Evolutionary conservation across 2,329 filamentous ascomycete species (phyloP).

Genomic region (Paraphaeosphaeria minitans): DNA sequence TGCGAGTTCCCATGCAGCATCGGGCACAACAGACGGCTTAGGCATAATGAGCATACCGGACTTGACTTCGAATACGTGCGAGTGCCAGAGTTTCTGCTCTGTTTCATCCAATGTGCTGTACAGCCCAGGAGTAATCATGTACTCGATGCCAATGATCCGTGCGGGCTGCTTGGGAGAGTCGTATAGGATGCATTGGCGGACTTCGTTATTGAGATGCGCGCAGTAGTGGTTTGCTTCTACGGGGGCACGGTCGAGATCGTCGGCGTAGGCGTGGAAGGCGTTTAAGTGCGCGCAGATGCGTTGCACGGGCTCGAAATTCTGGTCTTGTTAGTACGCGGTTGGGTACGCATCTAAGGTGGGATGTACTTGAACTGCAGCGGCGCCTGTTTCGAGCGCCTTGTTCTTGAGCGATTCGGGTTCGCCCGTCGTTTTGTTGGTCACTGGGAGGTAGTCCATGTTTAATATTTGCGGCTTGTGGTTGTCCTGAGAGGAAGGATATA

Average conservation of each 20-base stretch:
- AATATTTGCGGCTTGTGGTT: neutral
- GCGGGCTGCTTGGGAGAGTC: constrained; percentile 70
- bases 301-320: constrained; percentile 73
- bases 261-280: constrained; percentile 84
- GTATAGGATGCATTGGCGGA: constrained; percentile 86
- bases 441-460: constrained; percentile 44
- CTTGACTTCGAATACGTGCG: constrained; percentile 75
- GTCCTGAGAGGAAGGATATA: neutral
- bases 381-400: constrained; percentile 65
- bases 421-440: constrained; percentile 54
- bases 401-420: constrained; percentile 61
- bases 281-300: constrained; percentile 82
- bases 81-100: constrained; percentile 81
- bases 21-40: constrained; percentile 59
- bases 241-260: constrained; percentile 65
- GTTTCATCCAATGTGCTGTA: constrained; percentile 2
- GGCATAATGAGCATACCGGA: constrained; percentile 83
- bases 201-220: constrained; percentile 74
- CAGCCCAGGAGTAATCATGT: constrained; percentile 63
- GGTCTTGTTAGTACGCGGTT: neutral
- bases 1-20: constrained; percentile 71
- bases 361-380: constrained; percentile 61
- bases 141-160: constrained; percentile 81
- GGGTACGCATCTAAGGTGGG: neutral
- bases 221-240: constrained; percentile 89